Evolutionary conservation across 805 yeast species (phyloP).

Genomic region (Candida quercuum): DNA sequence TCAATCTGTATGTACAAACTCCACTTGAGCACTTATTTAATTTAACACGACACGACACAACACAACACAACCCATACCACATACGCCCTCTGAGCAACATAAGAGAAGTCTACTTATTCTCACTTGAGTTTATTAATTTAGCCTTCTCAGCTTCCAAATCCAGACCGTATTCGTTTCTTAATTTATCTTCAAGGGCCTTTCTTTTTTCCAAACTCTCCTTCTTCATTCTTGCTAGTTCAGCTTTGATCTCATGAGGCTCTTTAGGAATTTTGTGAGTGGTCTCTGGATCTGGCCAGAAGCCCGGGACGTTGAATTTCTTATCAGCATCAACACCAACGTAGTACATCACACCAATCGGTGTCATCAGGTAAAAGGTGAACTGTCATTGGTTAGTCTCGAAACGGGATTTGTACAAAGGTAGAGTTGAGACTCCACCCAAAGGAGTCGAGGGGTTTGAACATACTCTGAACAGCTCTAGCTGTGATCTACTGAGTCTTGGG

Average conservation of each 20-base stretch:
- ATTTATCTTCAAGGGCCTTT: constrained; percentile 63
- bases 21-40: too few relatives aligned
- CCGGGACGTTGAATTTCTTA: constrained; percentile 81
- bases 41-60: too few relatives aligned
- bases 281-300: constrained; percentile 96
- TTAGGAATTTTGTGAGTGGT: constrained; percentile 88
- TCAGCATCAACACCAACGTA: constrained; percentile 90
- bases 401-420: too few relatives aligned
- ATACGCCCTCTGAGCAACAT: too few relatives aligned
- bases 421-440: constrained; percentile 1
- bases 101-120: too few relatives aligned
- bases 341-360: constrained; percentile 91
- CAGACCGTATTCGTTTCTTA: constrained; percentile 61
- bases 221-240: constrained; percentile 84
- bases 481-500: constrained; percentile 38
- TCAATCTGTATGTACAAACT: too few relatives aligned
- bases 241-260: constrained; percentile 86
- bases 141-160: constrained; percentile 42
- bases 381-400: constrained; percentile 16
- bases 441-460: too few relatives aligned
- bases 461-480: constrained; percentile 47
- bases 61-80: too few relatives aligned
- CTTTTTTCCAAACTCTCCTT: constrained; percentile 72
- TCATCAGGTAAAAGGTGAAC: constrained; percentile 78
- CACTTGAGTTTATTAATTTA: constrained; percentile 19